Conservation (phyloP, 805 yeast genomes). For the Cyberlindnera subsufficiens region DNA sequence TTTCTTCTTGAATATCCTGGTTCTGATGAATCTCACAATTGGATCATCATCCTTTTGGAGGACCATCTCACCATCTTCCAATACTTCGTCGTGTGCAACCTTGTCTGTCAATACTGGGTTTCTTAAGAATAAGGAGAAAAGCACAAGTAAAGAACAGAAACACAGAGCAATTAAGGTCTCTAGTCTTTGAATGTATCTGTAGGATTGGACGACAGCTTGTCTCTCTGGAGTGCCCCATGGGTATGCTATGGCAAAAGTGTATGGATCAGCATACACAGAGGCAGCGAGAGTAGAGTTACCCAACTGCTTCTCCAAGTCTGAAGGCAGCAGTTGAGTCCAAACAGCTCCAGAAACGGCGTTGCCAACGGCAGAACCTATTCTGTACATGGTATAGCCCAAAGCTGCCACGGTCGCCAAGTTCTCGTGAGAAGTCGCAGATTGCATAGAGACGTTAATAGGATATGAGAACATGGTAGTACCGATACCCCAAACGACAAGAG, state of each 20-base stretch:
- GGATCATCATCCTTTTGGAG: slow-evolving; percentile 16
- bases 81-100: slow-evolving; percentile 20
- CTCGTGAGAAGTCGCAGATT: slow-evolving; percentile 57
- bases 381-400: slow-evolving; percentile 47
- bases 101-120: slow-evolving; percentile 38
- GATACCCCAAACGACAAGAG: slow-evolving; percentile 57
- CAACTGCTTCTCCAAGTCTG: slow-evolving; percentile 30
- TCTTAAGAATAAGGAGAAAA: slow-evolving; percentile 42
- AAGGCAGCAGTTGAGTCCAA: slow-evolving; percentile 58
- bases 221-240: slow-evolving; percentile 64
- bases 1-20: slow-evolving; percentile 4
- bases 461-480: slow-evolving; percentile 71
- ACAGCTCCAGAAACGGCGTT: slow-evolving; percentile 61
- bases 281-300: slow-evolving; percentile 35
- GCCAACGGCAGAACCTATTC: slow-evolving; percentile 65
- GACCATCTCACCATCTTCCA: slow-evolving; percentile 18
- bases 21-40: slow-evolving; percentile 11
- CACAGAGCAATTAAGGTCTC: slow-evolving; percentile 48
- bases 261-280: slow-evolving; percentile 48
- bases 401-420: slow-evolving; percentile 63
- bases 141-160: slow-evolving; percentile 45
- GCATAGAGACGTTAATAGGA: slow-evolving; percentile 58
- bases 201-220: slow-evolving; percentile 48
- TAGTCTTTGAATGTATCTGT: slow-evolving; percentile 52
- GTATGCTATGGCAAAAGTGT: slow-evolving; percentile 38